A percentile compares a stretch with the other conserved stretches of the same genome.
phyloP scores from a whole-genome alignment of 1,284 basidiomycete species.

The Porodaedalea pini region DNA sequence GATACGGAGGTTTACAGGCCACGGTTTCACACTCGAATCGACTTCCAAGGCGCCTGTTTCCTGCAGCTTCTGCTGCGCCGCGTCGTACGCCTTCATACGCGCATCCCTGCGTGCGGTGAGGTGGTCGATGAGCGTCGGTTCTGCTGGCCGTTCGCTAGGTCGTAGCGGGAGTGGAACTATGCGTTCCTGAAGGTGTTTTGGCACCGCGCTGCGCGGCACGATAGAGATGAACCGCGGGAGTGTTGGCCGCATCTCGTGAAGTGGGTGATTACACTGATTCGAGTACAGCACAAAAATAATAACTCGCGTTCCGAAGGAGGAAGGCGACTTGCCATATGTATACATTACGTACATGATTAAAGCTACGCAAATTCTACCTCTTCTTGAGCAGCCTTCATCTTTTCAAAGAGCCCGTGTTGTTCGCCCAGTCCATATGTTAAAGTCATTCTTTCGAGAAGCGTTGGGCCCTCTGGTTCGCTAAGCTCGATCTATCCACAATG shows the following conservation, averaged over 20 bases:
- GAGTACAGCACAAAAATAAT: background rate
- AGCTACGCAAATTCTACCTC: conserved; percentile 4
- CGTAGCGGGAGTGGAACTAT: conserved; percentile 1
- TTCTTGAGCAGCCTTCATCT: conserved; percentile 38
- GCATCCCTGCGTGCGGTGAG: conserved; percentile 13
- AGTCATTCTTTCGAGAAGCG: conserved; percentile 67
- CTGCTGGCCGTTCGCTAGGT: background rate
- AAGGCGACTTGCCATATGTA: background rate
- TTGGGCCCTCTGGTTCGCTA: conserved; percentile 40
- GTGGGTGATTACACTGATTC: background rate
- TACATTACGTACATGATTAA: background rate
- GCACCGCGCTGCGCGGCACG: conserved; percentile 9
- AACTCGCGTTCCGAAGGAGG: background rate
- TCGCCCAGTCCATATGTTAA: conserved; percentile 82
- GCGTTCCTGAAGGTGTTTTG: conserved; percentile 3
- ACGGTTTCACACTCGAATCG: background rate
- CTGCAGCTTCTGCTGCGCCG: background rate
- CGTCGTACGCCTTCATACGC: background rate
- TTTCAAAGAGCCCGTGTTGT: conserved; percentile 67
- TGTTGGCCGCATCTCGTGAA: conserved; percentile 12
- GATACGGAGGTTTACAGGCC: conserved; percentile 19
- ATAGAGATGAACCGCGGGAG: conserved; percentile 7
- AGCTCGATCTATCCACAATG: conserved; percentile 58
- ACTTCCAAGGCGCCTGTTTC: conserved; percentile 1
- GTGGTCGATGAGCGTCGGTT: conserved; percentile 18